Evolutionary conservation across 257 asterid genomes (phyloP).

Genomic region (Prunella vulgaris): DNA sequence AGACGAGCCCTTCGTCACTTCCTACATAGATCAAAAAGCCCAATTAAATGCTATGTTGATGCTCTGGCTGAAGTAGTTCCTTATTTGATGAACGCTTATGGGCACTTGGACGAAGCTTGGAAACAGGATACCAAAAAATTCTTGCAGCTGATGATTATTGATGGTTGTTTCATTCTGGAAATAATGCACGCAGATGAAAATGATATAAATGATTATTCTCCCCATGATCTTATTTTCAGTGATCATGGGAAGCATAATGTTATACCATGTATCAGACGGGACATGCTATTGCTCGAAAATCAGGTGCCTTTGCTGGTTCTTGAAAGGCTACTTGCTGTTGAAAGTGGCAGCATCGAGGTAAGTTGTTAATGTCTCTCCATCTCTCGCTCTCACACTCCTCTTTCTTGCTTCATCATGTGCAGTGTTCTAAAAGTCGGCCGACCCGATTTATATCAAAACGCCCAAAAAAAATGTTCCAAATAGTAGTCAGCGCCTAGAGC

Average conservation of each 20-base stretch:
- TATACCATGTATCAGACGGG: constrained; percentile 23
- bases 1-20: constrained; percentile 29
- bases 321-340: background rate
- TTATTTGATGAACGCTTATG: constrained; percentile 29
- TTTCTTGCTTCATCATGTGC: background rate
- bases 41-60: background rate
- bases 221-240: constrained; percentile 21
- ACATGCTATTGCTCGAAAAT: constrained; percentile 25
- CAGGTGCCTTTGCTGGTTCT: constrained; percentile 22
- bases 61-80: background rate
- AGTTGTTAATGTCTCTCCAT: background rate
- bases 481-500: too few species aligned
- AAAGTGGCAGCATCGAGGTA: background rate
- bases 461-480: too few species aligned
- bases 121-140: background rate
- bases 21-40: constrained; percentile 14
- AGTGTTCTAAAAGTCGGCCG: too few species aligned
- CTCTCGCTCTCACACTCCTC: background rate
- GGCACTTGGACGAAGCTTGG: constrained; percentile 11
- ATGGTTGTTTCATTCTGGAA: constrained; percentile 34
- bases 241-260: constrained; percentile 19
- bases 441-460: too few species aligned
- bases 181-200: background rate
- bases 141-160: constrained; percentile 25
- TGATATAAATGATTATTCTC: background rate